These are phyloP conservation scores for Podospora conica DNA, from an alignment of 495 filamentous ascomycete species.

Conservation along the genomic window DNA sequence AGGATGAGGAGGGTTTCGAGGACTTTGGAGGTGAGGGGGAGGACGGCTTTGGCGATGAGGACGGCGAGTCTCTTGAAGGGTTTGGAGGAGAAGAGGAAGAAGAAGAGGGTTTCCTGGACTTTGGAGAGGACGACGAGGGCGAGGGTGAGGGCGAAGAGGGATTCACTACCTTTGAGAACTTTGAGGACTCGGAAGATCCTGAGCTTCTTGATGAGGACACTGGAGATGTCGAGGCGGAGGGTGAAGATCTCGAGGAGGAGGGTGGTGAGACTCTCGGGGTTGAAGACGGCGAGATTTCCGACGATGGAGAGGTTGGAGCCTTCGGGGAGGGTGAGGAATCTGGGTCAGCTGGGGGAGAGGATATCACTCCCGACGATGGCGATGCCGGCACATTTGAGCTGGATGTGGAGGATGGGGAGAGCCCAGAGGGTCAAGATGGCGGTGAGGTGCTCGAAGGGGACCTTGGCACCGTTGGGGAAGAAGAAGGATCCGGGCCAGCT, in stretches of 20 bases:
- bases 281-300: no score
- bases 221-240: neutral
- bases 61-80: neutral
- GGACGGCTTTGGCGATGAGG: no score
- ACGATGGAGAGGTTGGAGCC: neutral
- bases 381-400: no score
- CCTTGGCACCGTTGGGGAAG: no score
- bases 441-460: no score
- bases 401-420: no score
- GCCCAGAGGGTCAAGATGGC: no score
- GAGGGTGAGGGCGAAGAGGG: neutral
- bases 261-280: neutral
- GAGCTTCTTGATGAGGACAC: neutral
- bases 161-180: neutral
- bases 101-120: no score
- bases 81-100: neutral
- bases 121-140: neutral
- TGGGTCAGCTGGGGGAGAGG: no score
- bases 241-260: neutral
- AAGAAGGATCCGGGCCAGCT: no score
- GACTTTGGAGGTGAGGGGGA: neutral
- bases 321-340: neutral
- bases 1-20: neutral
- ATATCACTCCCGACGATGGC: no score
- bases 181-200: neutral